Percentiles rank a stretch among this genome's conserved stretches.
These are phyloP conservation scores for Solanum bukasovii DNA, from an alignment of 257 asterid genomes.

Conservation along the genomic window DNA sequence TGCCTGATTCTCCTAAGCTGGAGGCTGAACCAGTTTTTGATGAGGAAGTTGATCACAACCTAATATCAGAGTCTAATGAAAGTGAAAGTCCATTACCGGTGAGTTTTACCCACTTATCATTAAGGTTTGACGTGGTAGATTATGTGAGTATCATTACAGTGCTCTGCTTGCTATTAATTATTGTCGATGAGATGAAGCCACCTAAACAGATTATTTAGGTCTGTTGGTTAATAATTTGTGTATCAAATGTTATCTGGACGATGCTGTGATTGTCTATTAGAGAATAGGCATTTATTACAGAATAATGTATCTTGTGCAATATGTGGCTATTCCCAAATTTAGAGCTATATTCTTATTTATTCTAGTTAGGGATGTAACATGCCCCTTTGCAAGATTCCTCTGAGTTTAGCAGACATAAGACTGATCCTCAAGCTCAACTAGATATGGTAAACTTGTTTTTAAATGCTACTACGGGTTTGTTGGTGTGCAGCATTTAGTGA, in stretches of 20 bases:
- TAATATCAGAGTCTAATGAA: slow-evolving; percentile 12
- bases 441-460: background rate
- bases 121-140: background rate
- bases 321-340: background rate
- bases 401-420: background rate
- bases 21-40: slow-evolving; percentile 26
- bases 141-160: background rate
- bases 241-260: background rate
- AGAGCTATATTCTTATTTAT: background rate
- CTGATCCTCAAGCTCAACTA: background rate
- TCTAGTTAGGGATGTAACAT: background rate
- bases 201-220: background rate
- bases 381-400: background rate
- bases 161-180: background rate
- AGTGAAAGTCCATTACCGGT: slow-evolving; percentile 27
- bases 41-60: slow-evolving; percentile 17
- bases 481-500: background rate
- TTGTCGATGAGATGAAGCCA: background rate
- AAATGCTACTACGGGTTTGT: background rate
- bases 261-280: background rate
- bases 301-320: background rate
- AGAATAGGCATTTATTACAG: background rate
- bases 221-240: background rate
- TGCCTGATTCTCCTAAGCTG: slow-evolving; percentile 13
- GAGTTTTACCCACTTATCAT: slow-evolving; percentile 5